A percentile compares a stretch with the other conserved stretches of the same genome.
Evolutionary conservation across 352 stramenopile species (phyloP).

Genomic region (Pythium folliculosum): DNA sequence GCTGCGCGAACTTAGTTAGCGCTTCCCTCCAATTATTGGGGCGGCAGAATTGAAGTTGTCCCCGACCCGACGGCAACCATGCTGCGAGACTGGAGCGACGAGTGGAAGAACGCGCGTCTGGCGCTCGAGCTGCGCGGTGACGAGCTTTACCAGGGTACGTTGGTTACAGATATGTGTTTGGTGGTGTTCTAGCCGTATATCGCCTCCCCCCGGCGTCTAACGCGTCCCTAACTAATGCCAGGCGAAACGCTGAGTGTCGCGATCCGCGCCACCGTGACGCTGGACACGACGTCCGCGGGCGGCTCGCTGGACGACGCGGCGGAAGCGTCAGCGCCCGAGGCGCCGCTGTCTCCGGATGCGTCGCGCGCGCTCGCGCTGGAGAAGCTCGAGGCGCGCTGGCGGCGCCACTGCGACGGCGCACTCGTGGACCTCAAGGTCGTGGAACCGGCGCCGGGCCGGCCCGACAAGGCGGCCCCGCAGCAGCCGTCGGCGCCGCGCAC

Average conservation of each 20-base stretch:
- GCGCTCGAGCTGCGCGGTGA: constrained; percentile 51
- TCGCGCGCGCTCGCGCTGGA: constrained; percentile 11
- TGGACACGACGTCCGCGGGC: constrained; percentile 10
- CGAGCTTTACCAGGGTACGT: constrained; percentile 66
- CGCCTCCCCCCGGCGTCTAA: background rate
- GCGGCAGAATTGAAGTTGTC: constrained; percentile 15
- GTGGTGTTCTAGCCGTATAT: background rate
- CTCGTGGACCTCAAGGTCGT: constrained; percentile 55
- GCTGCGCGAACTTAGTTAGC: background rate
- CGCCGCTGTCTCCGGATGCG: background rate
- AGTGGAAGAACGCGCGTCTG: constrained; percentile 61
- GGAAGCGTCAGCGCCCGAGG: background rate
- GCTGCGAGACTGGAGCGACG: constrained; percentile 67
- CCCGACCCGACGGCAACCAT: background rate
- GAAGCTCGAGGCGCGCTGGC: constrained; percentile 39
- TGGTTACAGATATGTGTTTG: background rate
- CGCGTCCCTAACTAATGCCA: background rate
- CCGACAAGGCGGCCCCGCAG: background rate
- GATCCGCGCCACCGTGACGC: constrained; percentile 15
- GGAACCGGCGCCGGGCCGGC: constrained; percentile 17
- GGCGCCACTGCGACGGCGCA: constrained; percentile 45
- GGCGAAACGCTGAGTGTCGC: constrained; percentile 22
- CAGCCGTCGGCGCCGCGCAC: constrained; percentile 9
- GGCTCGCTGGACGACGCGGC: background rate
- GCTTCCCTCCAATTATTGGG: too few species aligned